Conservation (phyloP, 495 filamentous ascomycete species). For the Xylaria acuta region DNA sequence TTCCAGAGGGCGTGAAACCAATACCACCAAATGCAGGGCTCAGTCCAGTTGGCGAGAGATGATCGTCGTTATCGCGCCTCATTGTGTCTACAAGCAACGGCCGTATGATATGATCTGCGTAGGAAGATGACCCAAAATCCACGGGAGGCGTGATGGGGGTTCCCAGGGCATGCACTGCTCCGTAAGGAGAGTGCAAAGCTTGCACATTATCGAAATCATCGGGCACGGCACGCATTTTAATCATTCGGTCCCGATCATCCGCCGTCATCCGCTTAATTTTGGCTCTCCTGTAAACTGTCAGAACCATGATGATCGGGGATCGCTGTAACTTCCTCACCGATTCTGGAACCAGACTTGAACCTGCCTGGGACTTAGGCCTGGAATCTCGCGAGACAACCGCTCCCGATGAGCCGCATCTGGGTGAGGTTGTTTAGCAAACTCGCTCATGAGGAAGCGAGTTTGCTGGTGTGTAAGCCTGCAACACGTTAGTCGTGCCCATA, state of each 20-base stretch:
- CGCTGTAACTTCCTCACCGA: conserved; percentile 53
- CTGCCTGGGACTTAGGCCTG: conserved; percentile 89
- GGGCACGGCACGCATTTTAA: conserved; percentile 89
- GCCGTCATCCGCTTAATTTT: conserved; percentile 94
- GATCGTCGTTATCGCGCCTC: conserved; percentile 61
- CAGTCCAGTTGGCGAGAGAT: conserved; percentile 66
- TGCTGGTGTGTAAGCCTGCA: conserved; percentile 92
- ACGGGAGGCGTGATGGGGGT: conserved; percentile 65
- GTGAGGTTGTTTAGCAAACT: conserved; percentile 94
- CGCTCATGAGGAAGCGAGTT: conserved; percentile 95
- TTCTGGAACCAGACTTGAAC: conserved; percentile 99
- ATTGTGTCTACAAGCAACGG: conserved; percentile 68
- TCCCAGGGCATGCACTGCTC: conserved; percentile 59
- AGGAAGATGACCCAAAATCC: conserved; percentile 55
- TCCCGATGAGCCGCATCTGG: conserved; percentile 94
- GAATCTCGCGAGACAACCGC: conserved; percentile 87
- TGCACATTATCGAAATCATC: conserved; percentile 93
- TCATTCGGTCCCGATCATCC: conserved; percentile 92
- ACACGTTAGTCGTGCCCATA: conserved; percentile 25
- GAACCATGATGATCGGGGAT: conserved; percentile 1
- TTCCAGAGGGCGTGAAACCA: conserved; percentile 59
- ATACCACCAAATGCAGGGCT: conserved; percentile 68
- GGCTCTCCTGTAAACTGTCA: conserved; percentile 70
- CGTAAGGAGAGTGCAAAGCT: conserved; percentile 81
- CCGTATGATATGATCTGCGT: conserved; percentile 62